These are phyloP conservation scores for Gastrolobium villosum DNA, from an alignment of 306 rosid species.

Conservation along the genomic window DNA sequence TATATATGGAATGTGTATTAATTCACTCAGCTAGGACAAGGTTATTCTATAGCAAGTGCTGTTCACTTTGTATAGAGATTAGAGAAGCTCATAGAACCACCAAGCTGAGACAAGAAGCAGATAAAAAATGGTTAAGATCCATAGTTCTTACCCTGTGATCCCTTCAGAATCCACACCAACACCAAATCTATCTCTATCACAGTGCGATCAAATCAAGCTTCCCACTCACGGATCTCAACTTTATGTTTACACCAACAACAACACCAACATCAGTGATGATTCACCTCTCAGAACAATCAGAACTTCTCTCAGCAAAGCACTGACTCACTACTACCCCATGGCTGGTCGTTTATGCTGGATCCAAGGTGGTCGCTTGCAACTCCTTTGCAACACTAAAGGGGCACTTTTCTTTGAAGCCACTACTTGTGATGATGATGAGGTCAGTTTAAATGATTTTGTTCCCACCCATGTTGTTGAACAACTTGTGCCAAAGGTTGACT, in stretches of 20 bases:
- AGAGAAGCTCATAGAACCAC: background rate
- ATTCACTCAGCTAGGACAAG: too few species aligned
- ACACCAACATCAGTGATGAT: background rate
- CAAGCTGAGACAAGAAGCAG: background rate
- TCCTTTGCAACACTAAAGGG: constrained; percentile 50
- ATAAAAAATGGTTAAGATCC: constrained; percentile 23
- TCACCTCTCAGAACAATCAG: constrained; percentile 6
- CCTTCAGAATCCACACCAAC: constrained; percentile 47
- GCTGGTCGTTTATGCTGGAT: constrained; percentile 37
- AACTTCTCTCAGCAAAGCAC: constrained; percentile 41
- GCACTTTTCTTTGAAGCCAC: constrained; percentile 40
- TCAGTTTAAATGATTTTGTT: background rate
- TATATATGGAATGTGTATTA: too few species aligned
- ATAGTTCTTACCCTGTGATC: background rate
- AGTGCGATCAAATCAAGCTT: constrained; percentile 54
- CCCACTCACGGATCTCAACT: constrained; percentile 38
- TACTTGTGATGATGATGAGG: background rate
- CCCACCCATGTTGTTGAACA: constrained; percentile 5
- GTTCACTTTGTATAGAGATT: too few species aligned
- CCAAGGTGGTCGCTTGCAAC: constrained; percentile 22
- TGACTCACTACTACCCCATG: constrained; percentile 43
- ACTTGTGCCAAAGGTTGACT: constrained; percentile 46
- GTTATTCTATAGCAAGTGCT: too few species aligned
- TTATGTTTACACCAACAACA: constrained; percentile 13
- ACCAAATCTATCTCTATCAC: constrained; percentile 34